phyloP scores from a whole-genome alignment of 345 rosid genomes.

The Arabis hirsuta region DNA sequence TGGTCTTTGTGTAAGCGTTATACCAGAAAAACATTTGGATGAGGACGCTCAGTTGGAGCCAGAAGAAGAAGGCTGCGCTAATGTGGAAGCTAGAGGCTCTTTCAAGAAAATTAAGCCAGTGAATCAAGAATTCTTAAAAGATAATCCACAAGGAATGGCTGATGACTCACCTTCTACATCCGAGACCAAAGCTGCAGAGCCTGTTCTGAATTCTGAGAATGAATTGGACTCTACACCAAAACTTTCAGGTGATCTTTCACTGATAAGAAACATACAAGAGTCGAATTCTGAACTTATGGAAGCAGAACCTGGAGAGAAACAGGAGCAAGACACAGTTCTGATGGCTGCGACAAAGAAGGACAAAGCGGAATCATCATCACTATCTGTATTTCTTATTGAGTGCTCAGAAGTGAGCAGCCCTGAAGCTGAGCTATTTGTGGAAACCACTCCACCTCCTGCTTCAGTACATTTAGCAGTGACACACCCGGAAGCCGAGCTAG shows the following conservation, averaged over 20 bases:
- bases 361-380: neutral
- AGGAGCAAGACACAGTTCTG: conserved; percentile 3
- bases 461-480: conserved; percentile 10
- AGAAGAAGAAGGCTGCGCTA: neutral
- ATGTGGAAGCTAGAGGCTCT: neutral
- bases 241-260: conserved; percentile 10
- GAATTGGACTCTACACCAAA: conserved; percentile 4
- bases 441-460: conserved; percentile 4
- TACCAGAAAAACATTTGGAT: conserved; percentile 5
- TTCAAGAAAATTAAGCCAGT: conserved; percentile 2
- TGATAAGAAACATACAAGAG: neutral
- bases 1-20: neutral
- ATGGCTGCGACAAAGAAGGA: conserved; percentile 3
- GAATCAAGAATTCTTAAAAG: conserved; percentile 6
- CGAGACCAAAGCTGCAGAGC: conserved; percentile 14
- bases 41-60: too few species aligned
- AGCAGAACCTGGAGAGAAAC: conserved; percentile 10
- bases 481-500: conserved; percentile 3
- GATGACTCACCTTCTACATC: neutral
- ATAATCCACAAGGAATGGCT: conserved; percentile 22
- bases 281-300: neutral
- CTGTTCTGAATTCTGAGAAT: conserved; percentile 11
- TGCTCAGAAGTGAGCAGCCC: neutral
- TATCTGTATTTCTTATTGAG: neutral
- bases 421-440: neutral